Evolutionary conservation across 768 basidiomycete species (phyloP), one percentile per base, ranked within the genome.

Genomic region (Gloeostereum incarnatum): DNA sequence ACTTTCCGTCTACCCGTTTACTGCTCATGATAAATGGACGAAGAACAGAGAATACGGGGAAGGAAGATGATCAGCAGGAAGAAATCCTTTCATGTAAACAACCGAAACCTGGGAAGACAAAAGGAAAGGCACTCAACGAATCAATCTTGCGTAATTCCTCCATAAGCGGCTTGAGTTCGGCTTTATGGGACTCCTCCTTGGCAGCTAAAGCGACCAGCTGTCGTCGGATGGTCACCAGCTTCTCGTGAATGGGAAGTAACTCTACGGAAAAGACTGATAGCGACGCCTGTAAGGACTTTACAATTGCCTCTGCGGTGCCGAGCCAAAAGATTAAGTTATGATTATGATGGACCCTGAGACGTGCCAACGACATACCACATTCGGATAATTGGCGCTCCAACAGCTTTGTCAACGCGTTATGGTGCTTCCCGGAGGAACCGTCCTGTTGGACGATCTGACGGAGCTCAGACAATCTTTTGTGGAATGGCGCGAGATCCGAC

Each of bases 71-170:
- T 49, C 39, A 47, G 40, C 33, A 38, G 38, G 49, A 49, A 51
- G 41, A 45, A 50, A 33, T 17, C 18, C 21, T 24, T 14, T 18
- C 21, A 18, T 14, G 26, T 23, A 40, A 36, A 29, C n/a, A 31
- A 6, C 31, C 26, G n/a, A 11, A 10, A 17, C 31, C 38, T 24
- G 22, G 44, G 45, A 50, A 43, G 51, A 62, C 53, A 56, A 50
- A 61, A 53, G 53, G 56, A 45, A 42, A 55, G 40, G 50, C 60
- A 84, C 86, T 81, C 74, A 83, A 89, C 83, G 85, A 82, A 66
- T 99, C 96, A 48, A 99, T 94, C 62, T 84, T 88, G 40, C 94
- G 75, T 39, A 99, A 70, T 52, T 98, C 96, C 56, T 96, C 91
- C 41, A 86, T 74, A 32, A 97, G 61, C 31, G 87, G 81, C 61